phyloP scores from a whole-genome alignment of 768 basidiomycete species.

The Amanita rimosa region DNA sequence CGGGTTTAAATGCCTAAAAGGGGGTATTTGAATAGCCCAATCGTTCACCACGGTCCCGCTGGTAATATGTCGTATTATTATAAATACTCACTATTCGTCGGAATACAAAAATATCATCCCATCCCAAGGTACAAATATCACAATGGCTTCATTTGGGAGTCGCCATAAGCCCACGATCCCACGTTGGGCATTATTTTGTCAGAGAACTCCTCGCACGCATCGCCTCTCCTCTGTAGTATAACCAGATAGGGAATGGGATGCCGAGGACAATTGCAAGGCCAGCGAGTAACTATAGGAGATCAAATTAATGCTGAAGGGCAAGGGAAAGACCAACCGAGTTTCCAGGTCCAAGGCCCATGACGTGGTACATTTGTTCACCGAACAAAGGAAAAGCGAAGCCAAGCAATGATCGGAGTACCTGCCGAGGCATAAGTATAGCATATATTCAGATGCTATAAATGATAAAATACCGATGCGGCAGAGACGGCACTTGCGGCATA shows the following conservation, averaged over 20 bases:
- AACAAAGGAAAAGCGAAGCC: slow-evolving; percentile 40
- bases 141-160: too few relatives aligned
- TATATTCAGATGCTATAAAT: neutral
- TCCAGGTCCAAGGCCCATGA: slow-evolving; percentile 53
- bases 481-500: slow-evolving; percentile 63
- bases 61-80: too few relatives aligned
- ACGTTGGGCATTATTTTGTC: too few relatives aligned
- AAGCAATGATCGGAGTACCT: slow-evolving; percentile 36
- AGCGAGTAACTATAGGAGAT: slow-evolving; percentile 32
- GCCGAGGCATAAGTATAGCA: neutral
- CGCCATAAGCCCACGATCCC: too few relatives aligned
- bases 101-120: too few relatives aligned
- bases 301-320: neutral
- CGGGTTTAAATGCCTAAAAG: too few relatives aligned
- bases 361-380: slow-evolving; percentile 48
- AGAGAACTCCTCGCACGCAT: slow-evolving; percentile 21
- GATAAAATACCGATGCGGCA: slow-evolving; percentile 39
- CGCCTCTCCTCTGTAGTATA: slow-evolving; percentile 56
- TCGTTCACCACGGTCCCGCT: too few relatives aligned
- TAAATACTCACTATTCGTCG: too few relatives aligned
- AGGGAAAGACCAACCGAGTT: slow-evolving; percentile 34
- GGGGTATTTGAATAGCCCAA: too few relatives aligned
- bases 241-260: slow-evolving; percentile 65
- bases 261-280: slow-evolving; percentile 48
- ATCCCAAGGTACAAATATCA: too few relatives aligned